Conservation (phyloP, 1,284 basidiomycete species). For the Cerioporus squamosus region DNA sequence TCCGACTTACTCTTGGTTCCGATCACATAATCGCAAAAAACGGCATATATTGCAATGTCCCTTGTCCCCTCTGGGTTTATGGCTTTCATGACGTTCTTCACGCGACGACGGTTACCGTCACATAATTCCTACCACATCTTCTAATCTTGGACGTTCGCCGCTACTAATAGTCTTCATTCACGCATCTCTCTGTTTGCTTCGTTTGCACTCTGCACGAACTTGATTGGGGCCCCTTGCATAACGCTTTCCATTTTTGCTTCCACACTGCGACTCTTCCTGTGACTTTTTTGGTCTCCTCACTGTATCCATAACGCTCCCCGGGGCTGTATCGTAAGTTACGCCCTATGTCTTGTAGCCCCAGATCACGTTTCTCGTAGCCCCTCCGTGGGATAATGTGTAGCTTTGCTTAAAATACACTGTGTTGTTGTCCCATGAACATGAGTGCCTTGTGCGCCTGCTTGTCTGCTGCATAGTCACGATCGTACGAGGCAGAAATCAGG, state of each 20-base stretch:
- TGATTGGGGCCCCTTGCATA: neutral
- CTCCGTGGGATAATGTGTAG: constrained; percentile 13
- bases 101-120: constrained; percentile 10
- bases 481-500: no score
- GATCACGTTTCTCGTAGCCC: constrained; percentile 8
- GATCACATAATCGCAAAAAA: constrained; percentile 15
- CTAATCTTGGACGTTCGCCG: constrained; percentile 12
- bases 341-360: constrained; percentile 18
- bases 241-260: neutral
- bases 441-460: neutral
- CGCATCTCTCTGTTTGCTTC: neutral
- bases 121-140: constrained; percentile 11
- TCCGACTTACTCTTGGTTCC: neutral
- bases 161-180: constrained; percentile 14
- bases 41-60: constrained; percentile 9
- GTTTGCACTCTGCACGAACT: neutral
- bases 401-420: constrained; percentile 11
- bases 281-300: neutral
- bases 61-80: constrained; percentile 4
- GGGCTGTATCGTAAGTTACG: neutral
- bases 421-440: neutral
- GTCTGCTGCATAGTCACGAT: neutral
- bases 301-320: constrained; percentile 22
- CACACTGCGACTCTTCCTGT: neutral
- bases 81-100: constrained; percentile 12